Percentiles rank a stretch among this genome's conserved stretches.
Conservation (phyloP, 306 rosid species). For the Erythrophleum fordii region DNA sequence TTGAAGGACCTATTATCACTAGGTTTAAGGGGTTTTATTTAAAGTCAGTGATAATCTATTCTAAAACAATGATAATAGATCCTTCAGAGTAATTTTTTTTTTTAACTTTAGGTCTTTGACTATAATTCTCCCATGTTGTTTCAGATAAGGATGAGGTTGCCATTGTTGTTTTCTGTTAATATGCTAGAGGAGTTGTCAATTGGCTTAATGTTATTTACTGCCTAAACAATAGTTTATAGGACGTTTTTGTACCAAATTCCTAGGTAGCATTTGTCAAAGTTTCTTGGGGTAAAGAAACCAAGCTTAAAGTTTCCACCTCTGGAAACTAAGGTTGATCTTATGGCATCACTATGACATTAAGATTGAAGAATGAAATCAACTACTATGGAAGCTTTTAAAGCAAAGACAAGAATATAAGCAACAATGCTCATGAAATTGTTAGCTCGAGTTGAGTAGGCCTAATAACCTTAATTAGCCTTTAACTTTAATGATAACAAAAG, state of each 20-base stretch:
- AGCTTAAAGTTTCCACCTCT: slow-evolving; percentile 41
- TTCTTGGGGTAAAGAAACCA: slow-evolving; percentile 57
- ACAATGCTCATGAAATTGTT: not conserved
- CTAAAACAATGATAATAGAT: too few species aligned
- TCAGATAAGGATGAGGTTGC: slow-evolving; percentile 28
- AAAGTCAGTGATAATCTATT: too few species aligned
- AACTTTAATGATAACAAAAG: too few species aligned
- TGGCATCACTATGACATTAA: slow-evolving; percentile 41
- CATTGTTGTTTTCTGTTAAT: not conserved
- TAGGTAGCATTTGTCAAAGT: slow-evolving; percentile 41
- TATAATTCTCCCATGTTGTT: too few species aligned
- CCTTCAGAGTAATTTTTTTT: too few species aligned
- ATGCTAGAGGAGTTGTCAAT: slow-evolving; percentile 34
- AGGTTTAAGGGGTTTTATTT: too few species aligned
- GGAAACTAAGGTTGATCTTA: slow-evolving; percentile 36
- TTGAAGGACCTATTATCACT: too few species aligned
- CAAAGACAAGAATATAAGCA: slow-evolving; percentile 3
- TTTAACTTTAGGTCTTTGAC: too few species aligned
- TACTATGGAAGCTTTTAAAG: slow-evolving; percentile 33
- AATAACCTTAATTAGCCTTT: too few species aligned
- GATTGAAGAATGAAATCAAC: slow-evolving; percentile 39
- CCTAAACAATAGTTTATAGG: slow-evolving; percentile 50
- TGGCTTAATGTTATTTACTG: slow-evolving; percentile 50
- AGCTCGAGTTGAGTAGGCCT: too few species aligned
- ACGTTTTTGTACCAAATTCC: slow-evolving; percentile 55